These are phyloP conservation scores for Sphagnum fallax DNA, from an alignment of 228 moss, liverwort and hornwort species.

Conservation along the genomic window DNA sequence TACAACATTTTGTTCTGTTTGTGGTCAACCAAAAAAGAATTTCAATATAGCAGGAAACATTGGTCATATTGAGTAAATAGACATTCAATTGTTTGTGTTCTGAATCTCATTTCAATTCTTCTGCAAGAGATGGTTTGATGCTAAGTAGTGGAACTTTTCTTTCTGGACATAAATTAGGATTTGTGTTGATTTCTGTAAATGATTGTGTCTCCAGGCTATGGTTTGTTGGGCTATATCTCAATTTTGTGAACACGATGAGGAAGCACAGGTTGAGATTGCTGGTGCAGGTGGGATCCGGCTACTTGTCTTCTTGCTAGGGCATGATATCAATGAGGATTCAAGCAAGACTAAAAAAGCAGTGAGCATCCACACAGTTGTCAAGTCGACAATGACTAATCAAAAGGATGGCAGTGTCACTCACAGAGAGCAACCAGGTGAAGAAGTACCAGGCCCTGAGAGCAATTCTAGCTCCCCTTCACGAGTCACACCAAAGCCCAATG, in stretches of 20 bases:
- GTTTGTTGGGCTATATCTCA: conserved; percentile 34
- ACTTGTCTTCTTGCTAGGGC: conserved; percentile 27
- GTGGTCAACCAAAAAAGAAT: not conserved
- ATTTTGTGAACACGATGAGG: conserved; percentile 22
- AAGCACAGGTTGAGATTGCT: conserved; percentile 31
- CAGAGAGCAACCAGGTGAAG: not conserved
- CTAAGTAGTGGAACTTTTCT: not conserved
- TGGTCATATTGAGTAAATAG: not conserved
- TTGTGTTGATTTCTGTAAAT: not conserved
- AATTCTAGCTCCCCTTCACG: conserved; percentile 1
- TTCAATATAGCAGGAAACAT: not conserved
- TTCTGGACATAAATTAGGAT: not conserved
- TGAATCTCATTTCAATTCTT: too few relatives aligned
- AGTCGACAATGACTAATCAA: conserved; percentile 17
- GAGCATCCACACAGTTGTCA: conserved; percentile 20
- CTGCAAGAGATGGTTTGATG: not conserved
- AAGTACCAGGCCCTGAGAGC: not conserved
- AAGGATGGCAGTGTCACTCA: conserved; percentile 5
- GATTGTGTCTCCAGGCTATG: conserved; percentile 13
- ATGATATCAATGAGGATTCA: conserved; percentile 28
- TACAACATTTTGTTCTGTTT: not conserved
- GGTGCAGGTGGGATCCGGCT: conserved; percentile 30
- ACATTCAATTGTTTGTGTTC: not conserved
- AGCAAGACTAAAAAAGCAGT: conserved; percentile 7
- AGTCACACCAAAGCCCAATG: conserved; percentile 8